These are phyloP conservation scores for Zymoseptoria tritici DNA, from an alignment of 2,329 filamentous ascomycete genomes.

Conservation along the genomic window DNA sequence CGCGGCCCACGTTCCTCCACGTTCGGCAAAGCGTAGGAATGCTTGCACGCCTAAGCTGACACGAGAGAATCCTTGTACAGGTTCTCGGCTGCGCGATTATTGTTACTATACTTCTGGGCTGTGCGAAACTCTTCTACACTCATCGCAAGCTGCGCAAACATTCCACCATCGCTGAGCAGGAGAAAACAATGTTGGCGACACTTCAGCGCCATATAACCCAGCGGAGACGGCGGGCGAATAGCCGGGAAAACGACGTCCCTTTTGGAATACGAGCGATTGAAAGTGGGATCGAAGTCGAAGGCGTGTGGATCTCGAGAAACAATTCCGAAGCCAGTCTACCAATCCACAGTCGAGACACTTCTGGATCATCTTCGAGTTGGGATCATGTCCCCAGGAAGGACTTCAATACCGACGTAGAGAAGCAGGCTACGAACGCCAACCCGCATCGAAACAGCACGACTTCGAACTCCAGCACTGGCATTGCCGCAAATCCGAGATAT, in stretches of 20 bases:
- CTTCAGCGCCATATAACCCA: constrained; percentile 30
- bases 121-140: constrained; percentile 53
- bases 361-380: constrained; percentile 13
- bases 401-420: constrained; percentile 14
- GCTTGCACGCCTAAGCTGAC: constrained; percentile 4
- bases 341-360: constrained; percentile 22
- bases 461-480: constrained; percentile 8
- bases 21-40: constrained; percentile 3
- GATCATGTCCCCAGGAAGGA: constrained; percentile 9
- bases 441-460: constrained; percentile 2
- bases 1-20: not conserved
- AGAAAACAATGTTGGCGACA: constrained; percentile 22
- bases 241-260: constrained; percentile 60
- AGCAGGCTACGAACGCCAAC: constrained; percentile 5
- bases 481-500: constrained; percentile 19
- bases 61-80: constrained; percentile 37
- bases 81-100: constrained; percentile 64
- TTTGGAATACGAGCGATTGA: constrained; percentile 84
- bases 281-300: constrained; percentile 73
- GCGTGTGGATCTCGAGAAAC: constrained; percentile 53
- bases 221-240: constrained; percentile 6
- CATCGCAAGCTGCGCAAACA: constrained; percentile 38
- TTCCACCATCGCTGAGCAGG: constrained; percentile 25
- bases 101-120: constrained; percentile 60
- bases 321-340: constrained; percentile 32